Conservation (phyloP, 1,284 basidiomycete species). For the Malassezia brasiliensis region DNA sequence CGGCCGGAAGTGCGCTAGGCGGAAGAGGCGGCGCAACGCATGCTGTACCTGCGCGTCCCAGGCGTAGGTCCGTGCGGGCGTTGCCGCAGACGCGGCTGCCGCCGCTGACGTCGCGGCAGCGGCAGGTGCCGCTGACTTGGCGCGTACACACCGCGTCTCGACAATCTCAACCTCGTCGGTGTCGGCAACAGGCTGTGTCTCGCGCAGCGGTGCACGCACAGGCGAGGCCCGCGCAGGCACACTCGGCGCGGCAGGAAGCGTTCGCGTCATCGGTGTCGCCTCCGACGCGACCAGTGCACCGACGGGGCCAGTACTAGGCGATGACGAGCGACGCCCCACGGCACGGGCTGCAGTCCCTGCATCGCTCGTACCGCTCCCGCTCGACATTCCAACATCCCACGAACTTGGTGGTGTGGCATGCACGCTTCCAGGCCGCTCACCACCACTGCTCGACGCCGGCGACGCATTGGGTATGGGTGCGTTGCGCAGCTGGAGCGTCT, state of each 20-base stretch:
- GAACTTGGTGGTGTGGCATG: not conserved
- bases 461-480: not conserved
- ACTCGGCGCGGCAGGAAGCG: too few species aligned
- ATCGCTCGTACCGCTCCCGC: not conserved
- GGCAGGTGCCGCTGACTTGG: not conserved
- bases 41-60: conserved; percentile 58
- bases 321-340: not conserved
- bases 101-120: not conserved
- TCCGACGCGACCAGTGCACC: too few species aligned
- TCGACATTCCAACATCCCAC: not conserved
- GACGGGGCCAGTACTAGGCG: not conserved
- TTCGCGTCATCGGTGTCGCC: too few species aligned
- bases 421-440: not conserved
- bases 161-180: not conserved
- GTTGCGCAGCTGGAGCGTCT: conserved; percentile 1
- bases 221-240: not conserved
- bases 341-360: not conserved
- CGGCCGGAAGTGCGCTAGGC: conserved; percentile 61
- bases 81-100: not conserved
- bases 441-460: not conserved
- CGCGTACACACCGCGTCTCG: not conserved
- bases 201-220: not conserved
- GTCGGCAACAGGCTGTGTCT: not conserved
- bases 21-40: conserved; percentile 61
- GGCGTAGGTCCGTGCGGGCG: conserved; percentile 20